phyloP scores from a whole-genome alignment of 1,284 basidiomycete genomes.

The Cystobasidiaceae sp. region DNA sequence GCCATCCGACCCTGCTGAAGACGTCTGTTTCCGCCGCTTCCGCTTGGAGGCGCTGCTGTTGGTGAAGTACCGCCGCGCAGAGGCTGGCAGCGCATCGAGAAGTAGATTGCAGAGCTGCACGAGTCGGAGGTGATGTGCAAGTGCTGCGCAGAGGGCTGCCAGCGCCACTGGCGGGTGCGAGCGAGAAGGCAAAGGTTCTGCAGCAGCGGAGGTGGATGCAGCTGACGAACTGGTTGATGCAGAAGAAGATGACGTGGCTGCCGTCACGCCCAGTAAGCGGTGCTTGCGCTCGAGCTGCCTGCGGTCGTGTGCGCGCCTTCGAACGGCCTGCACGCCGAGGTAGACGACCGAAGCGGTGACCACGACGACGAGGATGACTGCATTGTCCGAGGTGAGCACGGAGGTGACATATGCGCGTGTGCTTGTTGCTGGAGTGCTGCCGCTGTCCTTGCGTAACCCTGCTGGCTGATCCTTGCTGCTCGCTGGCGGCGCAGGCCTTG shows the following conservation, averaged over 20 bases:
- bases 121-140: not conserved
- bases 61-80: not conserved
- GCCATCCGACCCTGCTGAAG: not conserved
- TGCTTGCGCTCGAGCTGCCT: not conserved
- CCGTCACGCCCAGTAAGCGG: slow-evolving; percentile 3
- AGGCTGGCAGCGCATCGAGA: not conserved
- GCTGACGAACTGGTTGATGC: not conserved
- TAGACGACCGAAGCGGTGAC: not conserved
- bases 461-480: too few species aligned
- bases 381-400: not conserved
- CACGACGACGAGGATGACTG: not conserved
- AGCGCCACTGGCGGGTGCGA: too few species aligned
- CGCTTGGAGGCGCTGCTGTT: not conserved
- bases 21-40: not conserved
- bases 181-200: not conserved
- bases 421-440: too few species aligned
- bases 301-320: not conserved
- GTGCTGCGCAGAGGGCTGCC: too few species aligned
- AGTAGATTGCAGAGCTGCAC: not conserved
- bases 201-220: not conserved
- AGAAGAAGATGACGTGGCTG: not conserved
- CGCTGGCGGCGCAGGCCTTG: too few species aligned
- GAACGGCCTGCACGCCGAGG: not conserved
- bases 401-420: too few species aligned
- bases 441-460: too few species aligned